Evolutionary conservation across 768 basidiomycete genomes (phyloP), one percentile per base, ranked within the genome.

Genomic region (Tylopilus balloui): DNA sequence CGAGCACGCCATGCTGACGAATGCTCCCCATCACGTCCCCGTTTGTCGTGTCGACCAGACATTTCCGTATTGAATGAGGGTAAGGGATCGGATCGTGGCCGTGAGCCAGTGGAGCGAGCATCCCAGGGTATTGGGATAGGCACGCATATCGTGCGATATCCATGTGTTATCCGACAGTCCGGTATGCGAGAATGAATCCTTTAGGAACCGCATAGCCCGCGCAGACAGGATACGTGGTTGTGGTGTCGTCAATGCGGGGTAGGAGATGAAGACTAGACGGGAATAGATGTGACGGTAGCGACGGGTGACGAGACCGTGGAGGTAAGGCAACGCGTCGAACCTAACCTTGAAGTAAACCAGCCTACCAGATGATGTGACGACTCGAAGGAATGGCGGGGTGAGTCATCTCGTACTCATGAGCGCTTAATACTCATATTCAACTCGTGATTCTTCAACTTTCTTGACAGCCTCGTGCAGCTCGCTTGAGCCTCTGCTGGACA

Each of bases 1-100:
- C 32, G 43, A 45, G 43, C 28, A 55, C 44, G 37, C 23, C 45
- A 42, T 46, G 2, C 25, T 47, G 47, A 58, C 55, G 12, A 40
- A 39, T 15, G 15, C n/a, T 32, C 15, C 14, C 14, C 13, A 15
- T 15, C 31, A 32, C 14, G 3, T 31, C 31, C 28, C 28, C 36
- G 15, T n/a, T 5, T n/a, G n/a, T 20, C 19, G 12, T 25, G 24
- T n/a, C 15, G 12, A 25, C 19, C n/a, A n/a, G 28, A 25, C 25
- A 6, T 28, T 37, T 34, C 45, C 28, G 7, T 24, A 9, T 19
- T 9, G 46, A 21, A 3, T 8, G 15, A 13, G 5, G 20, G 5
- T 6, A 8, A 19, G 15, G 21, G 6, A 1, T 25, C 24, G 4
- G 25, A 14, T 14, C 11, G 25, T 17, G 24, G 14, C 35, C 19